A percentile compares a stretch with the other conserved stretches of the same genome.
These are phyloP conservation scores for Solanum chacoense DNA, from an alignment of 305 asterid genomes.

Conservation along the genomic window DNA sequence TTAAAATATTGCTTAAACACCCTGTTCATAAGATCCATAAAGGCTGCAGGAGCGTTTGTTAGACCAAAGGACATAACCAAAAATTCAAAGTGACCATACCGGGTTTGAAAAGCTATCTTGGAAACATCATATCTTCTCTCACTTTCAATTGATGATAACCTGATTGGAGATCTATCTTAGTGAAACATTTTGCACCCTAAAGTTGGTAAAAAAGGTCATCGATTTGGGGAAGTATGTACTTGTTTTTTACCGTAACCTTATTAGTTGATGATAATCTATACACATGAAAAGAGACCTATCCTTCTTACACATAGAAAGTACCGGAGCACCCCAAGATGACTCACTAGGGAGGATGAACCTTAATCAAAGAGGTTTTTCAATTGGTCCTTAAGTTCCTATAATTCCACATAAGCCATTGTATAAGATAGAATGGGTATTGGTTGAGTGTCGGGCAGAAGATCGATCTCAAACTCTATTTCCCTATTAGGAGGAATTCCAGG, in stretches of 20 bases:
- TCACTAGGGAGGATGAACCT: background rate
- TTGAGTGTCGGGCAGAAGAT: background rate
- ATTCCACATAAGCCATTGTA: fast-evolving
- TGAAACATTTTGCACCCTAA: background rate
- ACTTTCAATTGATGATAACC: background rate
- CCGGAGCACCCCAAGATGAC: background rate
- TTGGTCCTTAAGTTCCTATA: background rate
- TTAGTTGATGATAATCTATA: background rate
- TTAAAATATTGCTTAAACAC: background rate
- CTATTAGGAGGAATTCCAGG: background rate
- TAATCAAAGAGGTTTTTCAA: background rate
- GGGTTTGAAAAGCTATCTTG: background rate
- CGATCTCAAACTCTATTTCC: background rate
- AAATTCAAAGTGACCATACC: background rate
- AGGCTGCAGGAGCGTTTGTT: background rate
- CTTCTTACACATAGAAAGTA: no score
- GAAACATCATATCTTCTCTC: background rate
- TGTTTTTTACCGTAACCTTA: background rate
- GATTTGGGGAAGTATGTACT: background rate
- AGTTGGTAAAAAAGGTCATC: background rate
- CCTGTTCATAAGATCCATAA: background rate
- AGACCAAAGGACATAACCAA: background rate
- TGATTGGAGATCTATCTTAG: background rate
- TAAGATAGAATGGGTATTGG: background rate
- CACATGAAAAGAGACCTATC: background rate